Conservation (phyloP, 2,329 filamentous ascomycete species). For the Geosmithia morbida region DNA sequence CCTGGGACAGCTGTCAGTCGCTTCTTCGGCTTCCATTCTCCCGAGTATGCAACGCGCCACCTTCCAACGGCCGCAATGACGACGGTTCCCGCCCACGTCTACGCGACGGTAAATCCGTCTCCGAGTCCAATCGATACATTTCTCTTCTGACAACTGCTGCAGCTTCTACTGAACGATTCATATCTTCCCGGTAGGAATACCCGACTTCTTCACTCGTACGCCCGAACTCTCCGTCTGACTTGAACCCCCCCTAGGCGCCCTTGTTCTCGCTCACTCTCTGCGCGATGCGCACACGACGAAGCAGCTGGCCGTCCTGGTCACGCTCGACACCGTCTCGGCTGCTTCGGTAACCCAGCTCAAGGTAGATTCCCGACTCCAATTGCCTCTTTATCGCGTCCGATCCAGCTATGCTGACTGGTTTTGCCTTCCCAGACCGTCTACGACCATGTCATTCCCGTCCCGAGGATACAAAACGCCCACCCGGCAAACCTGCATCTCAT, state of each 20-base stretch:
- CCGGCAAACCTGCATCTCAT: conserved; percentile 81
- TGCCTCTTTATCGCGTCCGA: neutral
- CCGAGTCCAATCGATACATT: conserved; percentile 1
- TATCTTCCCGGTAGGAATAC: conserved; percentile 72
- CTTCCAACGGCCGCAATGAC: conserved; percentile 16
- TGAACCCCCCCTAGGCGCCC: conserved; percentile 48
- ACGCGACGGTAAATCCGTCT: conserved; percentile 34
- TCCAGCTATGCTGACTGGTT: neutral
- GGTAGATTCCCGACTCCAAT: conserved; percentile 27
- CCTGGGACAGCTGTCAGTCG: neutral
- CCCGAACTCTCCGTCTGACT: neutral
- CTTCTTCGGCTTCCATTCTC: neutral
- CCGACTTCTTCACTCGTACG: neutral
- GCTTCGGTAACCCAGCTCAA: conserved; percentile 67
- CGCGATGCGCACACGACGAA: conserved; percentile 79
- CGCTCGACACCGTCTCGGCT: conserved; percentile 60
- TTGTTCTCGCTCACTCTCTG: conserved; percentile 87
- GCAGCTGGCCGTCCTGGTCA: conserved; percentile 75
- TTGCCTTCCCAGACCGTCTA: conserved; percentile 49
- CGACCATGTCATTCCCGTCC: conserved; percentile 77
- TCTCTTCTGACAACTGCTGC: conserved; percentile 6
- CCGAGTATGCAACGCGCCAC: neutral
- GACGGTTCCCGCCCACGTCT: conserved; percentile 32
- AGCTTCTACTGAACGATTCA: conserved; percentile 85
- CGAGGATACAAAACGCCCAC: conserved; percentile 56